These are phyloP conservation scores for Fusarium ambrosium DNA, from an alignment of 2,329 filamentous ascomycete species.

Conservation along the genomic window DNA sequence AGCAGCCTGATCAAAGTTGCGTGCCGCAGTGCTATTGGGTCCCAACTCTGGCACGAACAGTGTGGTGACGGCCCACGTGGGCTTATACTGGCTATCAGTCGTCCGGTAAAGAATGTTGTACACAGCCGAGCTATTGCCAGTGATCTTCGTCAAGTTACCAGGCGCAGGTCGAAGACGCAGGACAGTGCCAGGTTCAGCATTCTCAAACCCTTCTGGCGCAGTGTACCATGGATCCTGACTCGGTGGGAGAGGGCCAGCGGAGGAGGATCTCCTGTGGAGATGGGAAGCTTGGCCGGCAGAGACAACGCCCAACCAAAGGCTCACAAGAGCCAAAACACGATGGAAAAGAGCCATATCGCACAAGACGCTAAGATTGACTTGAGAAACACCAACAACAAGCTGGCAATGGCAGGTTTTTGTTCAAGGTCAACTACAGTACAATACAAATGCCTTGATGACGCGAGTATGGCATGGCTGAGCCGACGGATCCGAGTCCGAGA, in stretches of 20 bases:
- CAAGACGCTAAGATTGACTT: not conserved
- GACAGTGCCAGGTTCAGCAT: conserved; percentile 38
- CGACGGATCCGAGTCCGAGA: conserved; percentile 4
- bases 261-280: conserved; percentile 10
- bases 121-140: conserved; percentile 33
- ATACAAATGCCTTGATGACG: not conserved
- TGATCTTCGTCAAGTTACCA: conserved; percentile 39
- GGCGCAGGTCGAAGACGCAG: conserved; percentile 42
- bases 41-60: conserved; percentile 37
- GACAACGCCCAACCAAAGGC: conserved; percentile 33
- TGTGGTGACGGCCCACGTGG: conserved; percentile 44
- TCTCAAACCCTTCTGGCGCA: conserved; percentile 37
- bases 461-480: not conserved
- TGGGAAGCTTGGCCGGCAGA: conserved; percentile 6
- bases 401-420: not conserved
- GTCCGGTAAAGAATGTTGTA: conserved; percentile 46
- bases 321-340: conserved; percentile 24
- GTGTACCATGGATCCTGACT: conserved; percentile 46
- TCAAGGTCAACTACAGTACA: not conserved
- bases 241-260: conserved; percentile 27
- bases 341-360: conserved; percentile 29
- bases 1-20: conserved; percentile 30
- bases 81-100: conserved; percentile 42
- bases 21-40: conserved; percentile 21
- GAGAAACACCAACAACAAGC: not conserved